These are phyloP conservation scores for Cryptococcus floricola DNA, from an alignment of 1,284 basidiomycete species.

Conservation along the genomic window DNA sequence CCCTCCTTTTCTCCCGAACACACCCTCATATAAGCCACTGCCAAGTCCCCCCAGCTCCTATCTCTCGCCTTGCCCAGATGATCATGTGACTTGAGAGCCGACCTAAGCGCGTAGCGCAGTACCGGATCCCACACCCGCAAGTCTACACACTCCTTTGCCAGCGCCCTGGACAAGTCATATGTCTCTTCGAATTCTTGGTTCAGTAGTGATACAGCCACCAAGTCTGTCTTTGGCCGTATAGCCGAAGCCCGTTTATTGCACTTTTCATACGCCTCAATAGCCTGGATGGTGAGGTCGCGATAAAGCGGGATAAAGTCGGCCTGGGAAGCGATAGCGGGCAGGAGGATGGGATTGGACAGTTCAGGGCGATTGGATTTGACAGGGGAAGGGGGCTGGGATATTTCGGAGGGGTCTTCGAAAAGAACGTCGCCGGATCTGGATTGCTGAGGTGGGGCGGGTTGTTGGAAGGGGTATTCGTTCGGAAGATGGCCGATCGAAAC, in stretches of 20 bases:
- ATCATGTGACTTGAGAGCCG: conserved; percentile 29
- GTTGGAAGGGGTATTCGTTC: conserved; percentile 36
- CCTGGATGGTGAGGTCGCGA: conserved; percentile 66
- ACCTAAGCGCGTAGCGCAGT: conserved; percentile 31
- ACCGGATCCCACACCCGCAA: conserved; percentile 38
- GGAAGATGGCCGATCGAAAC: conserved; percentile 38
- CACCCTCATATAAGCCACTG: conserved; percentile 39
- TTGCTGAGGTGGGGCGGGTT: conserved; percentile 7
- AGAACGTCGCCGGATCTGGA: conserved; percentile 28
- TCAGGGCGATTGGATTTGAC: conserved; percentile 13
- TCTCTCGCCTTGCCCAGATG: conserved; percentile 24
- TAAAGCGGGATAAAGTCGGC: conserved; percentile 72
- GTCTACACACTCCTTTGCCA: conserved; percentile 37
- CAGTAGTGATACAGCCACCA: conserved; percentile 77
- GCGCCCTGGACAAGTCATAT: conserved; percentile 29
- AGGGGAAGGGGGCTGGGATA: neutral
- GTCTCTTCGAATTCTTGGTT: conserved; percentile 28
- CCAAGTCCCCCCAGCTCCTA: conserved; percentile 39
- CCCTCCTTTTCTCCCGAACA: conserved; percentile 12
- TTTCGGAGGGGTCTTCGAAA: conserved; percentile 26
- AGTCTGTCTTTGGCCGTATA: conserved; percentile 71
- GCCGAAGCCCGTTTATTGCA: conserved; percentile 78
- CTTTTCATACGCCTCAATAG: conserved; percentile 74
- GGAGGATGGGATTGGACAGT: conserved; percentile 64
- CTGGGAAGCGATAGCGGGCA: conserved; percentile 58